phyloP scores from a whole-genome alignment of 2,329 filamentous ascomycete species.

The Kalmusia sp. region DNA sequence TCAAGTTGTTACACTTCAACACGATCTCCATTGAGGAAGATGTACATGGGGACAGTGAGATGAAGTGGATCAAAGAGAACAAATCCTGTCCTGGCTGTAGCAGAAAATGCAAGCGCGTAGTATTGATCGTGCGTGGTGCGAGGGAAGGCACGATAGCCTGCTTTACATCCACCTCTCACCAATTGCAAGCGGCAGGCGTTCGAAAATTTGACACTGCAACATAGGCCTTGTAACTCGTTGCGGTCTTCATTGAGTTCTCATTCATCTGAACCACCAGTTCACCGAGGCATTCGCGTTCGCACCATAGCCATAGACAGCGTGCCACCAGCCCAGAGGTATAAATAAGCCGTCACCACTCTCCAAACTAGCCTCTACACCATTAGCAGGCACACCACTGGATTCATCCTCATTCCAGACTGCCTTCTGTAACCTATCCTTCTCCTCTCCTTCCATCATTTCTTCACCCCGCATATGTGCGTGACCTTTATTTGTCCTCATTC shows the following conservation, averaged over 20 bases:
- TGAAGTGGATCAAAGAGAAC: neutral
- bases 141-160: neutral
- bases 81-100: neutral
- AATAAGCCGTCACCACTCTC: slow-evolving; percentile 74
- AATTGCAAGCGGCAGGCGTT: no score
- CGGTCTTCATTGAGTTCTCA: neutral
- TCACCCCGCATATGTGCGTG: slow-evolving; percentile 69
- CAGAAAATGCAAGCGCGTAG: neutral
- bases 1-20: slow-evolving; percentile 80
- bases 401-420: slow-evolving; percentile 69
- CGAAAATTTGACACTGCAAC: no score
- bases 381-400: slow-evolving; percentile 7
- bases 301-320: slow-evolving; percentile 74
- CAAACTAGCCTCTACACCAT: slow-evolving; percentile 55
- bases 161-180: neutral
- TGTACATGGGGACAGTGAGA: neutral
- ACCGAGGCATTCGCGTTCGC: slow-evolving; percentile 66
- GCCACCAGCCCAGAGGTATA: slow-evolving; percentile 87
- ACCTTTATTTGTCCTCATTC: slow-evolving; percentile 41
- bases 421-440: slow-evolving; percentile 70
- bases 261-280: slow-evolving; percentile 83
- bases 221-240: neutral
- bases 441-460: slow-evolving; percentile 89
- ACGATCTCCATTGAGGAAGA: slow-evolving; percentile 69
- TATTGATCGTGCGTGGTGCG: neutral